These are phyloP conservation scores for Erodium texanum DNA, from an alignment of 441 rosid genomes.

Conservation along the genomic window DNA sequence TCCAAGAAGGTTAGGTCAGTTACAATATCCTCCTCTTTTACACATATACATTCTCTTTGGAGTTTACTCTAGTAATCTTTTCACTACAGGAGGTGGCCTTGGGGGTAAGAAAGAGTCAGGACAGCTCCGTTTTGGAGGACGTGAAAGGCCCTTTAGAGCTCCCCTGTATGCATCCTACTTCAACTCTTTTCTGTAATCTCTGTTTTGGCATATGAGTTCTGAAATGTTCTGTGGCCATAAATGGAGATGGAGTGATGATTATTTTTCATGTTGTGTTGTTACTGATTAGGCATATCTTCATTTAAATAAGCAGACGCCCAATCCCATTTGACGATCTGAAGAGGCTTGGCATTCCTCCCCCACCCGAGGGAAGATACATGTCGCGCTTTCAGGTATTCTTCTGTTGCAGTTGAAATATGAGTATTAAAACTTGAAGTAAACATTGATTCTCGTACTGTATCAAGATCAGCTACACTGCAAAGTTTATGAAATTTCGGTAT, in stretches of 20 bases:
- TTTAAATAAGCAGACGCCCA: constrained; percentile 43
- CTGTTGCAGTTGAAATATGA: background rate
- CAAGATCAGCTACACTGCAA: background rate
- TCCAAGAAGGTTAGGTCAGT: constrained; percentile 89
- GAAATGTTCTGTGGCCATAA: background rate
- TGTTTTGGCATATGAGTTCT: background rate
- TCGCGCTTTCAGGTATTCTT: constrained; percentile 52
- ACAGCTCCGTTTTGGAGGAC: constrained; percentile 92
- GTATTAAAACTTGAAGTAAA: background rate
- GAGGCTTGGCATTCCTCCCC: constrained; percentile 78
- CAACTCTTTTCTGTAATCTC: background rate
- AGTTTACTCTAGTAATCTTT: background rate
- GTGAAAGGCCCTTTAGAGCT: constrained; percentile 94
- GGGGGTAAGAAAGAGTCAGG: constrained; percentile 94
- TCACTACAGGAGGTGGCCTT: constrained; percentile 72
- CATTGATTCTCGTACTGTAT: background rate
- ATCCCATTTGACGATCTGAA: constrained; percentile 71
- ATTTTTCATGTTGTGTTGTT: background rate
- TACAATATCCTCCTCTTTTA: constrained; percentile 11
- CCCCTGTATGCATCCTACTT: constrained; percentile 50
- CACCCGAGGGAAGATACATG: constrained; percentile 81
- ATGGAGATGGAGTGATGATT: background rate
- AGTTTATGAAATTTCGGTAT: background rate
- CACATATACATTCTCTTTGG: background rate
- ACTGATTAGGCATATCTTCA: constrained; percentile 12